Evolutionary conservation across 305 asterid species (phyloP), one percentile per base, ranked within the genome.

Genomic region (Fraxinus albicans): DNA sequence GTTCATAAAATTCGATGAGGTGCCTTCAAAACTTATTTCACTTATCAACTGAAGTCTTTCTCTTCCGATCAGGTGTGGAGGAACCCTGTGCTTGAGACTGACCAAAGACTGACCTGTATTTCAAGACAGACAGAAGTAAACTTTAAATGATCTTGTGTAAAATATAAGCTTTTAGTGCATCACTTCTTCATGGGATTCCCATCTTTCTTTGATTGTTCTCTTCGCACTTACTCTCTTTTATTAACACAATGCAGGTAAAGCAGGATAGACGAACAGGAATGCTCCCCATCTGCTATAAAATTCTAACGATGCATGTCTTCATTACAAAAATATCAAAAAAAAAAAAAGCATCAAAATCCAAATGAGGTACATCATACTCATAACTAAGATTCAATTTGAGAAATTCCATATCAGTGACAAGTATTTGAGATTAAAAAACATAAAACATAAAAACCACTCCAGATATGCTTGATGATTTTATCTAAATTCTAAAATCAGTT

Each of bases 41-140:
- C 34, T 74, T 81, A 70, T 83, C 87, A 50, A 83, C 33, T 3
- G 86, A 88, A 60, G 86, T 78, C 76, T 90, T 85, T 85, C 92
- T 81, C 87, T 90, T 92, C 85, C 79, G 86, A 53, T 91, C 88
- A 0, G 90, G 76, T 13, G 85, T 82, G 7, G 95, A 89, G 73
- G 91, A 87, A 84, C 89, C 91, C 77, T 87, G 92, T 7, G 86
- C 83, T 84, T 86, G 91, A 8, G 93, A 86, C 89, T 94, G 91
- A 76, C 99, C 98, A 83, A 90, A 95, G 72, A 87, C 87, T 21
- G 98, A 95, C 85, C 98, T 93, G 93, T 86, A 76, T 44, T 88
- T 44, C 0, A 82, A 70, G 34, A 67, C 35, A 63, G 38, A 67
- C 73, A 42, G 38, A 17, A 42, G 42, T 23, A 75, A 13, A 33